Conservation (phyloP, 805 yeast genomes). For the Vanderwaltozyma tropicalis region DNA sequence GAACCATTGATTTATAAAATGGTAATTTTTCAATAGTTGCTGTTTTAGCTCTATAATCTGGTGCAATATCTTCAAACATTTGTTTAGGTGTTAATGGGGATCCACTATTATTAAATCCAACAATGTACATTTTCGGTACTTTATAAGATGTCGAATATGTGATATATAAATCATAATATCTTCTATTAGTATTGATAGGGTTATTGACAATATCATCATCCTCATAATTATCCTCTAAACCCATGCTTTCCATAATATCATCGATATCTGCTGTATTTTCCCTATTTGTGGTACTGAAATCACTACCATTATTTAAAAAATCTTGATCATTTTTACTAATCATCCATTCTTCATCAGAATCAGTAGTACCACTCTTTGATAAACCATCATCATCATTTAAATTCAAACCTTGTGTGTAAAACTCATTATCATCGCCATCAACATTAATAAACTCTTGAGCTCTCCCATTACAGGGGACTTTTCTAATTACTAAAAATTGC, state of each 20-base stretch:
- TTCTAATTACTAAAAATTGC: conserved; percentile 79
- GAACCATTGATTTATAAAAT: conserved; percentile 52
- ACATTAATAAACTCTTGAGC: conserved; percentile 44
- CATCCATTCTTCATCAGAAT: conserved; percentile 53
- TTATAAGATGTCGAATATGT: conserved; percentile 90
- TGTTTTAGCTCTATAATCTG: conserved; percentile 89
- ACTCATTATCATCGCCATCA: conserved; percentile 28
- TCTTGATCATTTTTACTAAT: conserved; percentile 3
- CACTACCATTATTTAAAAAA: conserved; percentile 6
- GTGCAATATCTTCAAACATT: conserved; percentile 90
- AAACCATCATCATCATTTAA: conserved; percentile 21
- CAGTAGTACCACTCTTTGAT: conserved; percentile 19
- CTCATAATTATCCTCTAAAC: conserved; percentile 28
- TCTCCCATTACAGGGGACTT: conserved; percentile 76
- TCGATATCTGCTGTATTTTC: conserved; percentile 12
- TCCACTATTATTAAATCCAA: conserved; percentile 78
- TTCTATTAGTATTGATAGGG: conserved; percentile 32
- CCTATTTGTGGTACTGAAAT: neutral
- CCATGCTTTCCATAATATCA: conserved; percentile 21
- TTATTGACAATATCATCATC: conserved; percentile 36
- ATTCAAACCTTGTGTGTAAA: neutral
- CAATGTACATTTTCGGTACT: conserved; percentile 88
- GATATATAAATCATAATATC: conserved; percentile 82
- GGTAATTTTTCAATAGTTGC: conserved; percentile 94
- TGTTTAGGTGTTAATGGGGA: conserved; percentile 75